These are phyloP conservation scores for Aaosphaeria pasadenensis DNA, from an alignment of 2,329 filamentous ascomycete species.

Conservation along the genomic window DNA sequence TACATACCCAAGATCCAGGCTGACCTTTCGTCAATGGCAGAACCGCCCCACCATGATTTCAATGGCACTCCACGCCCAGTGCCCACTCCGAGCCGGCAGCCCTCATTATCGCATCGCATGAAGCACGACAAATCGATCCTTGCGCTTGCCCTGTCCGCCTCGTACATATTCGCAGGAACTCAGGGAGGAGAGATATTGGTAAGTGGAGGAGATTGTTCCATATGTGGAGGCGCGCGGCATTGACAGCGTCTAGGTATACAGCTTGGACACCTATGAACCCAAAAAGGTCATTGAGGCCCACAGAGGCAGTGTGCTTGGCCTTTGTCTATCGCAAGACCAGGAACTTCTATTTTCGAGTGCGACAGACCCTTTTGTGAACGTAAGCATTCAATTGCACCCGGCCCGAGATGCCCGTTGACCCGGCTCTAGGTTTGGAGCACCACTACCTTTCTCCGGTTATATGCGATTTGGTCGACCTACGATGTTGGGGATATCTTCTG, in stretches of 20 bases:
- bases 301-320: conserved; percentile 82
- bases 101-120: conserved; percentile 71
- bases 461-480: conserved; percentile 89
- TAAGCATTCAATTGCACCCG: conserved; percentile 24
- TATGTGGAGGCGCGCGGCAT: conserved; percentile 1
- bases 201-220: conserved; percentile 16
- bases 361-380: conserved; percentile 89
- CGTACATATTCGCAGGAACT: conserved; percentile 85
- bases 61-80: conserved; percentile 9
- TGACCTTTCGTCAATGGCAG: conserved; percentile 16
- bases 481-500: conserved; percentile 96
- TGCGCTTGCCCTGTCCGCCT: conserved; percentile 74
- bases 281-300: conserved; percentile 80
- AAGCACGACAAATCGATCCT: conserved; percentile 78
- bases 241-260: conserved; percentile 62
- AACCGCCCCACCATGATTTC: conserved; percentile 20
- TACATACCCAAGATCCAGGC: conserved; percentile 18
- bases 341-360: conserved; percentile 85
- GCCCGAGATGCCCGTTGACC: conserved; percentile 6
- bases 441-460: conserved; percentile 69
- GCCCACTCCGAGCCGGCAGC: conserved; percentile 29
- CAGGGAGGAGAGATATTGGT: conserved; percentile 89
- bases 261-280: conserved; percentile 80
- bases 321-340: conserved; percentile 74
- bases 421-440: conserved; percentile 70